These are phyloP conservation scores for Geranium rotundifolium DNA, from an alignment of 345 rosid genomes.

Conservation along the genomic window DNA sequence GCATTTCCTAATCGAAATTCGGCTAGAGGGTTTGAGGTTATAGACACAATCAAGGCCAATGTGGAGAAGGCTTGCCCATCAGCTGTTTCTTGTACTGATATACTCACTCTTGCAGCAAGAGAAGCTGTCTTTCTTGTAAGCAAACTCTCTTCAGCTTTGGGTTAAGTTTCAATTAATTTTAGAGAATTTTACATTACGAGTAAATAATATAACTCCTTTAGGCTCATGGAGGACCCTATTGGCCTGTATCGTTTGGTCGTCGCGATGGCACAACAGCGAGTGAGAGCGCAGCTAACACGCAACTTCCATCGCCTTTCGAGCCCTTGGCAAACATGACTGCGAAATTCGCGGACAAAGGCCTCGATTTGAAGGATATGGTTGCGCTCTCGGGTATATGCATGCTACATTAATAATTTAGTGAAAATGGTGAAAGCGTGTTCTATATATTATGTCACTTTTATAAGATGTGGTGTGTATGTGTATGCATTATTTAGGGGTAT, in stretches of 20 bases:
- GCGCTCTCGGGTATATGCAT: slow-evolving; percentile 54
- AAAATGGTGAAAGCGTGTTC: too few relatives aligned
- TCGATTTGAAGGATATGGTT: slow-evolving; percentile 52
- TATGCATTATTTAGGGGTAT: background rate
- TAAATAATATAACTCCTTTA: too few relatives aligned
- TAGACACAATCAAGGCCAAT: slow-evolving; percentile 42
- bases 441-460: too few relatives aligned
- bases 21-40: slow-evolving; percentile 51
- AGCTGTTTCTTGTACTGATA: slow-evolving; percentile 54
- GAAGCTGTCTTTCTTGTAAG: slow-evolving; percentile 44
- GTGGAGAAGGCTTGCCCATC: slow-evolving; percentile 53
- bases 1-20: slow-evolving; percentile 39
- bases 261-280: slow-evolving; percentile 44
- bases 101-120: slow-evolving; percentile 47
- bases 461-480: too few relatives aligned
- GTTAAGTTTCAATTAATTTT: too few relatives aligned
- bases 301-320: slow-evolving; percentile 50
- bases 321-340: slow-evolving; percentile 43
- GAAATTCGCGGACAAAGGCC: slow-evolving; percentile 51
- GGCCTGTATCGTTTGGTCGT: slow-evolving; percentile 49
- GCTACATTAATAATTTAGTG: too few relatives aligned
- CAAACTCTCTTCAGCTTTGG: background rate
- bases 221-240: slow-evolving; percentile 34
- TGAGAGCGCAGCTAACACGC: slow-evolving; percentile 36
- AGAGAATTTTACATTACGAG: too few relatives aligned